A percentile compares a stretch with the other conserved stretches of the same genome.
Evolutionary conservation across 192 early-diverging fungal species (phyloP).

Genomic region (Entomortierella lignicola): DNA sequence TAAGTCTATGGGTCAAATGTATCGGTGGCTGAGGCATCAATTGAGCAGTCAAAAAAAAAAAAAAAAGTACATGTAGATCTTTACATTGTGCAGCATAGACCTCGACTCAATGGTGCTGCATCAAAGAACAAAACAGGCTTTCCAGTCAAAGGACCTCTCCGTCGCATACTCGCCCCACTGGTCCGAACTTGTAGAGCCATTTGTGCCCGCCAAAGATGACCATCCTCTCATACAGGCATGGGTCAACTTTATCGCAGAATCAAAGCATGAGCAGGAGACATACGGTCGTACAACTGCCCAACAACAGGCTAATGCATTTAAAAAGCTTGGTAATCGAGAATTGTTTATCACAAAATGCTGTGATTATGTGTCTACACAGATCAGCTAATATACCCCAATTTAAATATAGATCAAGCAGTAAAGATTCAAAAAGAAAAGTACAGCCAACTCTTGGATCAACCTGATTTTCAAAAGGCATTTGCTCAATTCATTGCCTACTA

Average conservation of each 20-base stretch:
- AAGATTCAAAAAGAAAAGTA: conserved; percentile 34
- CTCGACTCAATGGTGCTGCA: conserved; percentile 45
- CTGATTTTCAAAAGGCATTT: conserved; percentile 49
- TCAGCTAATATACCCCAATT: neutral
- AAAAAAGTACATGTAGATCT: neutral
- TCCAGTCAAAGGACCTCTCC: conserved; percentile 52
- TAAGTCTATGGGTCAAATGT: too few relatives aligned
- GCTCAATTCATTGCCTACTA: conserved; percentile 38
- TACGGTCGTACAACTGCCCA: conserved; percentile 44
- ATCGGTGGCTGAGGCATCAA: too few relatives aligned
- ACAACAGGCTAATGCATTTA: conserved; percentile 50
- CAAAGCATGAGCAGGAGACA: conserved; percentile 46
- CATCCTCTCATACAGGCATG: conserved; percentile 38
- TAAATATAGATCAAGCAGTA: conserved; percentile 26
- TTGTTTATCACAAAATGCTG: too few relatives aligned
- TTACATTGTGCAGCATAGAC: neutral
- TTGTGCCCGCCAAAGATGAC: neutral
- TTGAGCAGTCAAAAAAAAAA: conserved; percentile 1
- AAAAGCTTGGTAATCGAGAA: conserved; percentile 38
- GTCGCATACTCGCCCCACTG: conserved; percentile 39
- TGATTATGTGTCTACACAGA: too few relatives aligned
- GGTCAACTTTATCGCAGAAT: conserved; percentile 33
- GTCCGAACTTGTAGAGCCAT: conserved; percentile 31
- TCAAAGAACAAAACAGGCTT: conserved; percentile 54
- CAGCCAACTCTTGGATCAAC: conserved; percentile 18